Evolutionary conservation across 768 basidiomycete genomes (phyloP).

Genomic region (Naganishia antarctica): DNA sequence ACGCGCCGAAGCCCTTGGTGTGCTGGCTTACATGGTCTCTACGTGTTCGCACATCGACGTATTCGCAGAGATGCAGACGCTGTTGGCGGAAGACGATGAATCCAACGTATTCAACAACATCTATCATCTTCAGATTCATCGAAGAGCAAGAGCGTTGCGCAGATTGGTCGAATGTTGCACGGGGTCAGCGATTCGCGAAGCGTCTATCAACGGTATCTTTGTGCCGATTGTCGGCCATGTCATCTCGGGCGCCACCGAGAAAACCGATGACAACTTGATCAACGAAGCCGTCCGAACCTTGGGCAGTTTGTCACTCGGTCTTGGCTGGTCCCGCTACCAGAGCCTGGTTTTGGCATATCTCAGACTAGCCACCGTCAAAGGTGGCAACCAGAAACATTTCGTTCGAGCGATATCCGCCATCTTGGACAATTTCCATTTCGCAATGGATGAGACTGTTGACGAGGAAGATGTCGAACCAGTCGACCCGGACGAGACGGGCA

Average conservation of each 20-base stretch:
- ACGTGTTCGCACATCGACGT: conserved; percentile 59
- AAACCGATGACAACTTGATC: conserved; percentile 73
- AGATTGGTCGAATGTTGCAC: conserved; percentile 74
- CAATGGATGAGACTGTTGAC: conserved; percentile 55
- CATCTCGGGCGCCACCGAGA: conserved; percentile 57
- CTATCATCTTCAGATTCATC: conserved; percentile 84
- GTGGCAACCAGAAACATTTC: conserved; percentile 68
- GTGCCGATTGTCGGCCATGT: conserved; percentile 81
- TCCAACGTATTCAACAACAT: conserved; percentile 97
- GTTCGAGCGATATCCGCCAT: conserved; percentile 78
- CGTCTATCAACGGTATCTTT: conserved; percentile 72
- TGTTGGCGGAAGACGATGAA: conserved; percentile 85
- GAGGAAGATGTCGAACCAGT: conserved; percentile 32
- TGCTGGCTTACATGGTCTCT: conserved; percentile 69
- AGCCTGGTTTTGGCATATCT: conserved; percentile 74
- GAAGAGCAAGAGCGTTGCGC: conserved; percentile 76
- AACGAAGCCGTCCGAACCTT: conserved; percentile 80
- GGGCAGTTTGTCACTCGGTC: conserved; percentile 68
- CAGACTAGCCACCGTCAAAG: conserved; percentile 58
- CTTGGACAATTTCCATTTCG: conserved; percentile 86
- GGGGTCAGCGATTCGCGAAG: conserved; percentile 62
- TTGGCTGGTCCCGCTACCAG: conserved; percentile 81
- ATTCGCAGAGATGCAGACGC: conserved; percentile 71
- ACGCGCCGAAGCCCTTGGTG: conserved; percentile 73
- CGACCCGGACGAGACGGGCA: conserved; percentile 22